Conservation (phyloP, 805 yeast species). For the Cyberlindnera sargentensis region DNA sequence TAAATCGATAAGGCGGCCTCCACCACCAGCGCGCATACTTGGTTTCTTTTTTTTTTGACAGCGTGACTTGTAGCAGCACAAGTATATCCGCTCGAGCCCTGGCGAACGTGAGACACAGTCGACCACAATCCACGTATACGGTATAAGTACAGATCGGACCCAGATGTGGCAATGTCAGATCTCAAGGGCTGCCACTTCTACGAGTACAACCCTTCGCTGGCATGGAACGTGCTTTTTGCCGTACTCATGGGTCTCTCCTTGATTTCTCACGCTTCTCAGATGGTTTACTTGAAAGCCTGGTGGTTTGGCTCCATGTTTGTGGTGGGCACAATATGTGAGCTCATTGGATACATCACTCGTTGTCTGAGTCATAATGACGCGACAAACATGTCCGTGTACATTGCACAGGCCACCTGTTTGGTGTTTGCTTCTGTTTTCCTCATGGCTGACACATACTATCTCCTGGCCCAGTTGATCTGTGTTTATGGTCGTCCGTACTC, state of each 20-base stretch:
- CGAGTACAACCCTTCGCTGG: neutral
- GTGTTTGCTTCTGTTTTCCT: conserved; percentile 78
- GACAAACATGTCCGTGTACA: conserved; percentile 33
- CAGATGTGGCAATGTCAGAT: no score
- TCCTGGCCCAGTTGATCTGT: conserved; percentile 59
- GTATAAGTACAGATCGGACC: no score
- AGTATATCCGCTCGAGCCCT: no score
- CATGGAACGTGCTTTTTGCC: conserved; percentile 24
- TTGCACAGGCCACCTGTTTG: conserved; percentile 59
- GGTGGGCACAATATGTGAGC: conserved; percentile 51
- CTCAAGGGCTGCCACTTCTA: no score
- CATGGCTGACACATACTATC: conserved; percentile 75
- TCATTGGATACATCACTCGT: conserved; percentile 63
- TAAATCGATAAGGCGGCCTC: no score
- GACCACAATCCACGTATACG: no score
- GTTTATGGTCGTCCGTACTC: conserved; percentile 53
- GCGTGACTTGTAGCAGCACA: no score
- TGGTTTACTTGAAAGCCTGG: conserved; percentile 43
- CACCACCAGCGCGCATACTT: no score
- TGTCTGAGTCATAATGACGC: conserved; percentile 35
- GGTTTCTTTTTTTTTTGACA: no score
- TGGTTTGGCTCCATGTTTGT: conserved; percentile 58
- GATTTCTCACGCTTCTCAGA: conserved; percentile 33
- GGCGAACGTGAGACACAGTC: no score
- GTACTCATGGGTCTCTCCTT: conserved; percentile 46